A percentile compares a stretch with the other conserved stretches of the same genome.
Evolutionary conservation across 1,139 yeast genomes (phyloP).

Genomic region (Nadsonia commutata): DNA sequence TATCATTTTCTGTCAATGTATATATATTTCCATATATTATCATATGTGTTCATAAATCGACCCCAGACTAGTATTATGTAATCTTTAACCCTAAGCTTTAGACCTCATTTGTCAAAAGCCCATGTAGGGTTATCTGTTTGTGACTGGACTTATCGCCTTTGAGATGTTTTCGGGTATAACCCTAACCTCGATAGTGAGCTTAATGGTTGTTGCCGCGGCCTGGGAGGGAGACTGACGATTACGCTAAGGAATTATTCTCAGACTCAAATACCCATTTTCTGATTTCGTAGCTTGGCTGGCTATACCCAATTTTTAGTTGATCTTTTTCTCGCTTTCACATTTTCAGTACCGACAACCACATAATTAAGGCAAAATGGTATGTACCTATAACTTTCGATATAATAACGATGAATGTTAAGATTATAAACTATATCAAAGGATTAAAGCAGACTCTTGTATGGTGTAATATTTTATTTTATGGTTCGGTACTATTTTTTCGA

Average conservation of each 20-base stretch:
- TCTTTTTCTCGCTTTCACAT: not conserved
- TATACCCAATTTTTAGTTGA: not conserved
- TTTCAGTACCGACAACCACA: conserved; percentile 1
- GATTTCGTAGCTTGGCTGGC: not conserved
- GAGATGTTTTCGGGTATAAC: not conserved
- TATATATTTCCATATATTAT: no score
- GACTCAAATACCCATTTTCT: not conserved
- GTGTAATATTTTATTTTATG: no score
- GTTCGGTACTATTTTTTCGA: no score
- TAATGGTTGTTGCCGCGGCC: no score
- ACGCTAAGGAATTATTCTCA: not conserved
- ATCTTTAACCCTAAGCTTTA: no score
- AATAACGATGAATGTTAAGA: not conserved
- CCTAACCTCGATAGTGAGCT: not conserved
- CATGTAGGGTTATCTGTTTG: not conserved
- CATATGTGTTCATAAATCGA: no score
- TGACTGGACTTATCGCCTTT: not conserved
- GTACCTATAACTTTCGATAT: not conserved
- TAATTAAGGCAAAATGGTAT: not conserved
- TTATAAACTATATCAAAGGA: no score
- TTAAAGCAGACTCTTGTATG: no score
- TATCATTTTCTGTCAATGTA: no score
- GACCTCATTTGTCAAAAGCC: no score
- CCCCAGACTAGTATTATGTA: no score
- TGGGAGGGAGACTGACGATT: not conserved